phyloP scores from a whole-genome alignment of 331 rosid genomes.

The Erythrophleum ivorense region DNA sequence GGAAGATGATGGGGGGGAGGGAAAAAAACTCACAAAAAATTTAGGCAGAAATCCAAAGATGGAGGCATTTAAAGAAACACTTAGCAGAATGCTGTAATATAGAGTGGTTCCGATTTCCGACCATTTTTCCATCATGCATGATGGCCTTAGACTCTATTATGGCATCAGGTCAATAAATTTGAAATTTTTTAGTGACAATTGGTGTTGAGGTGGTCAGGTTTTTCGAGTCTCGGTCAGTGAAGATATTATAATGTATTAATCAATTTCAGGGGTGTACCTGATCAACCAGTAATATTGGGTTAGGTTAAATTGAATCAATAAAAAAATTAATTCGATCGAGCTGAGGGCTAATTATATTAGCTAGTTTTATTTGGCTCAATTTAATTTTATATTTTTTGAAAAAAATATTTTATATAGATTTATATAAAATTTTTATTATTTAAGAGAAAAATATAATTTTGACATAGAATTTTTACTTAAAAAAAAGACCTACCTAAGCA shows the following conservation, averaged over 20 bases:
- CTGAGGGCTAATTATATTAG: too few relatives aligned
- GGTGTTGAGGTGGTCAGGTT: background rate
- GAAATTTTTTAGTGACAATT: background rate
- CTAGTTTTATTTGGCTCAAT: too few relatives aligned
- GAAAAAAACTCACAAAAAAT: background rate
- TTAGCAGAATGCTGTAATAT: background rate
- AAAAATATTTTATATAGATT: too few relatives aligned
- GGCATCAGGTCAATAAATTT: conserved; percentile 1
- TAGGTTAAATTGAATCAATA: too few relatives aligned
- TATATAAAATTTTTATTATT: too few relatives aligned
- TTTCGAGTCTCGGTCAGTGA: background rate
- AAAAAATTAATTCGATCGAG: too few relatives aligned
- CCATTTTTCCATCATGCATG: background rate
- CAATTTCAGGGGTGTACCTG: background rate
- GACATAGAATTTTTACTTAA: too few relatives aligned
- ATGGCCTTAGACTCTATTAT: conserved; percentile 6
- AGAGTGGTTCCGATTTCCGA: background rate
- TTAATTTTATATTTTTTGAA: too few relatives aligned
- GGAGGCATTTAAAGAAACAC: background rate
- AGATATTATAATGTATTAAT: background rate
- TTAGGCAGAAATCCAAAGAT: background rate
- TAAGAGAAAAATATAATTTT: too few relatives aligned
- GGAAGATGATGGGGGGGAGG: background rate
- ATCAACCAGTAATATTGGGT: too few relatives aligned
- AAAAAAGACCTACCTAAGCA: too few relatives aligned